Base-by-base conservation (phyloP, 306 rosid genomes). In the Ormosia semicastrata region DNA sequence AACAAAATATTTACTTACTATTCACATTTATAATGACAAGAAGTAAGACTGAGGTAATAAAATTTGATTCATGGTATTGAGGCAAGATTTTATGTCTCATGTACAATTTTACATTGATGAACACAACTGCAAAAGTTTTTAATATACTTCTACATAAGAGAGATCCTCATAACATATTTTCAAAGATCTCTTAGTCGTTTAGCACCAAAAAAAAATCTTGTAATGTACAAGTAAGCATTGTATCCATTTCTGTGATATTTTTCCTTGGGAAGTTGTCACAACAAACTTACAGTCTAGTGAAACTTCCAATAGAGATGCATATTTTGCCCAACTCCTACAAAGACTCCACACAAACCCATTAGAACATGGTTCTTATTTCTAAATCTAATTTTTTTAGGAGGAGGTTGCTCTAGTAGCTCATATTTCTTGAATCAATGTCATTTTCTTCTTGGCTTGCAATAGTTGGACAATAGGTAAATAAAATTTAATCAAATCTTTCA, bases 221-320 rank as follows among this genome's bases (percentile, higher is more conserved):
- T 24, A 24, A 24, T 24, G 24, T 1, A 24, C 24, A 24, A 24
- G 97, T 98, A 87, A 93, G 82, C 96, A 95, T 93, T 78, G 90
- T 60, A 4, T 98, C 96, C 96, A 95, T 93, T 86, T 95, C 98
- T 89, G 93, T 95, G 76, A 95, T 95, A 78, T 86, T 93, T 80
- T 95, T 98, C 89, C 89, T 95, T 73, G 98, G 95, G 81, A 93
- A 93, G 85, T 95, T 95, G 87, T 93, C 99, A 81, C 98, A 93
- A 41, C 97, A 95, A 76, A 93, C 98, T 90, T 95, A 97, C 66
- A 8, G 99, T 93, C 89, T 95, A 93, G 2, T 93, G 98, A 89
- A 95, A 95, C 83, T 95, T 95, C 98, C 98, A 93, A 73, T 95
- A 94, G 49, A 93, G 89, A 90, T 93, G 99, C 98, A 95, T 91